Conservation (phyloP, 352 stramenopile species). For the Peronospora destructor region DNA sequence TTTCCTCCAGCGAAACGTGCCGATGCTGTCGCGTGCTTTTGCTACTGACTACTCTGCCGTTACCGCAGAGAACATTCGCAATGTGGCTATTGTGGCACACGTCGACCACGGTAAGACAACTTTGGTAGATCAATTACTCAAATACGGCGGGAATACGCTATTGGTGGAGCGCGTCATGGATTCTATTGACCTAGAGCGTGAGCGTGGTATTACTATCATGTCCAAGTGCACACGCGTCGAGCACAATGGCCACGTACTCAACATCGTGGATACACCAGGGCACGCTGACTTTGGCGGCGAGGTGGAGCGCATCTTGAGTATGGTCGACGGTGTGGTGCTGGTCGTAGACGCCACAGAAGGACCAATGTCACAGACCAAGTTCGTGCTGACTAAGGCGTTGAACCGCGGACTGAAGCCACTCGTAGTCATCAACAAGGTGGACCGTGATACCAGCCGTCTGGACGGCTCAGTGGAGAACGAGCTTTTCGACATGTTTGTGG, state of each 20-base stretch:
- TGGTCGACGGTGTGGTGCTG: conserved; percentile 96
- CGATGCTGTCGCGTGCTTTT: conserved; percentile 37
- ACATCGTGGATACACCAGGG: conserved; percentile 96
- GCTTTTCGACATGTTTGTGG: conserved; percentile 96
- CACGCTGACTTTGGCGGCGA: conserved; percentile 99
- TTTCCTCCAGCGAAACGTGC: conserved; percentile 24
- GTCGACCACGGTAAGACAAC: conserved; percentile 99
- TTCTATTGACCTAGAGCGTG: conserved; percentile 95
- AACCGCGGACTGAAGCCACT: conserved; percentile 89
- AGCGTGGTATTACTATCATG: conserved; percentile 99
- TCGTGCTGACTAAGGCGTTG: conserved; percentile 95
- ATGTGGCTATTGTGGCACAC: conserved; percentile 90
- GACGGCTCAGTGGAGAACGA: conserved; percentile 95
- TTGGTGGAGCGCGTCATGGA: conserved; percentile 95
- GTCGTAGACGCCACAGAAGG: conserved; percentile 97
- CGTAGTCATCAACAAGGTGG: conserved; percentile 98
- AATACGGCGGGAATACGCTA: conserved; percentile 89
- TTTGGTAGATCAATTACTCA: conserved; percentile 95
- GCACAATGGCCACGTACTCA: conserved; percentile 92
- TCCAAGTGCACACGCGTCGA: conserved; percentile 96
- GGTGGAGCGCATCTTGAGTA: conserved; percentile 95
- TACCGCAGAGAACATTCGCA: conserved; percentile 66
- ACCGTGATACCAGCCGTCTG: conserved; percentile 86
- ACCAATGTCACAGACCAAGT: conserved; percentile 98
- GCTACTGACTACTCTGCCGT: conserved; percentile 31